Percentiles rank a stretch among this genome's conserved stretches.
Conservation (phyloP, 1,284 basidiomycete genomes). For the Ceratobasidium sp. region DNA sequence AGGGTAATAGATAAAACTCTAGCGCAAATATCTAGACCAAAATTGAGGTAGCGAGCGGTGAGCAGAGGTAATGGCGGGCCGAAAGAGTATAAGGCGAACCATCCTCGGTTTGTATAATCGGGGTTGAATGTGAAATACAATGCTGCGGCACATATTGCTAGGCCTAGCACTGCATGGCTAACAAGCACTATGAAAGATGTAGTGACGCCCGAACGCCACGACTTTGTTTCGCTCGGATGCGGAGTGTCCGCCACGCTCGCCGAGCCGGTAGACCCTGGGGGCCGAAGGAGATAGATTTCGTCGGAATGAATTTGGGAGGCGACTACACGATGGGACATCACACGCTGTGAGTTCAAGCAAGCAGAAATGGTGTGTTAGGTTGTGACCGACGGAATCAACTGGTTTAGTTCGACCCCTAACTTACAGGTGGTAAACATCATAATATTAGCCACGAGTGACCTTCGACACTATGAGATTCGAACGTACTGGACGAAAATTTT, state of each 20-base stretch:
- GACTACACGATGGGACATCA: neutral
- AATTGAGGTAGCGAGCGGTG: conserved; percentile 13
- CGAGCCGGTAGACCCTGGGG: neutral
- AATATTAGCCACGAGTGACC: no score
- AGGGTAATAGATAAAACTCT: neutral
- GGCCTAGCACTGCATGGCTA: neutral
- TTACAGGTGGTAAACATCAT: no score
- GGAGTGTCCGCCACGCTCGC: neutral
- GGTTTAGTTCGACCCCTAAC: no score
- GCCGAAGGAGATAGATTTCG: neutral
- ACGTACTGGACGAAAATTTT: no score
- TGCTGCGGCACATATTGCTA: neutral
- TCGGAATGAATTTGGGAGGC: neutral
- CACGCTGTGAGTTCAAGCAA: no score
- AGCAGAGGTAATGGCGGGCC: conserved; percentile 3
- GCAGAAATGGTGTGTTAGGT: neutral
- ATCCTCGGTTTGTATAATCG: neutral
- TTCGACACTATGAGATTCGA: no score
- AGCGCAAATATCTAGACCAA: conserved; percentile 1
- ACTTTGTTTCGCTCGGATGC: neutral
- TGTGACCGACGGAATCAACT: neutral
- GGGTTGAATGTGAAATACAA: neutral
- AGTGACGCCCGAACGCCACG: conserved; percentile 11
- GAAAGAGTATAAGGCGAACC: neutral
- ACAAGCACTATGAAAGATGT: neutral